These are phyloP conservation scores for Solanum appendiculatum DNA, from an alignment of 257 asterid genomes.

Conservation along the genomic window DNA sequence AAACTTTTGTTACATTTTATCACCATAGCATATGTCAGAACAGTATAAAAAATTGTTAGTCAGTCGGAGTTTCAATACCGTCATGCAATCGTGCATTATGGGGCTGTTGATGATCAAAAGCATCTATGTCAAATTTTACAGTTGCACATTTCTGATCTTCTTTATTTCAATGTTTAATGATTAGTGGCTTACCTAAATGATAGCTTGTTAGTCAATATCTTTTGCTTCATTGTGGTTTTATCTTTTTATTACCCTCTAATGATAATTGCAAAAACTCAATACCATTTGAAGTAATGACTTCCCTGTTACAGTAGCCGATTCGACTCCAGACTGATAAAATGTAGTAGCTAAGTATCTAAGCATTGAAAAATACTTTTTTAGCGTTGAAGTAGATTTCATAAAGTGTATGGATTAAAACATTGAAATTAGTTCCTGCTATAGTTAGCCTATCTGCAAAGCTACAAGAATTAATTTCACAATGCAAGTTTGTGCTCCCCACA, in stretches of 20 bases:
- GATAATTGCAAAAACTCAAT: not conserved
- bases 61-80: not conserved
- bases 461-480: not conserved
- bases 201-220: not conserved
- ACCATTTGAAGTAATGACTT: not conserved
- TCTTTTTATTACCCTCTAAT: not conserved
- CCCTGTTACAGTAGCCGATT: not conserved
- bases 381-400: not conserved
- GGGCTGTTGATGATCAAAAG: not conserved
- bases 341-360: not conserved
- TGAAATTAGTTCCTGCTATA: not conserved
- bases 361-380: not conserved
- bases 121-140: not conserved
- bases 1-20: not conserved
- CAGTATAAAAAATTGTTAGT: not conserved
- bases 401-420: not conserved
- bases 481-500: not conserved
- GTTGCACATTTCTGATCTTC: not conserved
- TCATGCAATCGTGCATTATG: not conserved
- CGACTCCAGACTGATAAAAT: not conserved
- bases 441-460: not conserved
- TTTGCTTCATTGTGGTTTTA: not conserved
- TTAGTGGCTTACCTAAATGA: not conserved
- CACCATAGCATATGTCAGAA: not conserved
- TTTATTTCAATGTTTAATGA: not conserved